Conservation (phyloP, 768 basidiomycete genomes). For the Russula vinacea region DNA sequence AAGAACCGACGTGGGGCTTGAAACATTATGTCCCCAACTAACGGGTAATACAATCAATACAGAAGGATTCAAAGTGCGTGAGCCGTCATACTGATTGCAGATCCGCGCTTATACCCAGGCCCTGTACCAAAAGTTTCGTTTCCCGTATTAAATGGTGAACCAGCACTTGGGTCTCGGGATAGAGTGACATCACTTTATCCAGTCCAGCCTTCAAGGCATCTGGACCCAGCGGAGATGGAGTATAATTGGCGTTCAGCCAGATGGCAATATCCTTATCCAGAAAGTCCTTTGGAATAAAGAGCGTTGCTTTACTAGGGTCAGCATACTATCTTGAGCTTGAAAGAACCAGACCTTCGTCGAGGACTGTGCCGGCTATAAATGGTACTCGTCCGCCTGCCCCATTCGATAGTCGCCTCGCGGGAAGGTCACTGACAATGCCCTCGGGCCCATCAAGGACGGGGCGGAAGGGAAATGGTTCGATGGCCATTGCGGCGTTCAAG, state of each 20-base stretch:
- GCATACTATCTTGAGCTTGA: background rate
- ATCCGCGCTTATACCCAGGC: slow-evolving; percentile 41
- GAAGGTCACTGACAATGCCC: slow-evolving; percentile 42
- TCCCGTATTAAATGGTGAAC: slow-evolving; percentile 48
- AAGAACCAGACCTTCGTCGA: slow-evolving; percentile 44
- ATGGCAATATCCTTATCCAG: background rate
- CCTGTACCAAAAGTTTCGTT: slow-evolving; percentile 45
- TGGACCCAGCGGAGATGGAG: slow-evolving; percentile 25
- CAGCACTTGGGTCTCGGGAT: slow-evolving; percentile 44
- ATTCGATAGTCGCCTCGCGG: slow-evolving; percentile 37
- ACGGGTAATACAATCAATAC: background rate
- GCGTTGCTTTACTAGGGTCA: slow-evolving; percentile 35
- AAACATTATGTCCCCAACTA: slow-evolving; percentile 43
- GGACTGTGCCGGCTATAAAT: slow-evolving; percentile 45
- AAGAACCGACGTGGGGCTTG: slow-evolving; percentile 42
- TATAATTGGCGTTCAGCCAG: slow-evolving; percentile 22
- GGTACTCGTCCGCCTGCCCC: slow-evolving; percentile 42
- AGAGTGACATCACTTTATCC: slow-evolving; percentile 38
- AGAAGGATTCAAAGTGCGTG: background rate
- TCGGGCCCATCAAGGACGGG: slow-evolving; percentile 45
- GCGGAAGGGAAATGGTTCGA: slow-evolving; percentile 37
- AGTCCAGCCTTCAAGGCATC: slow-evolving; percentile 29
- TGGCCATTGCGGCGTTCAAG: slow-evolving; percentile 32
- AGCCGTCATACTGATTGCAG: slow-evolving; percentile 33
- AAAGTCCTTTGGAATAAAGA: slow-evolving; percentile 36